Evolutionary conservation across 1,139 yeast genomes (phyloP).

Genomic region (Saccharomyces hybrid): DNA sequence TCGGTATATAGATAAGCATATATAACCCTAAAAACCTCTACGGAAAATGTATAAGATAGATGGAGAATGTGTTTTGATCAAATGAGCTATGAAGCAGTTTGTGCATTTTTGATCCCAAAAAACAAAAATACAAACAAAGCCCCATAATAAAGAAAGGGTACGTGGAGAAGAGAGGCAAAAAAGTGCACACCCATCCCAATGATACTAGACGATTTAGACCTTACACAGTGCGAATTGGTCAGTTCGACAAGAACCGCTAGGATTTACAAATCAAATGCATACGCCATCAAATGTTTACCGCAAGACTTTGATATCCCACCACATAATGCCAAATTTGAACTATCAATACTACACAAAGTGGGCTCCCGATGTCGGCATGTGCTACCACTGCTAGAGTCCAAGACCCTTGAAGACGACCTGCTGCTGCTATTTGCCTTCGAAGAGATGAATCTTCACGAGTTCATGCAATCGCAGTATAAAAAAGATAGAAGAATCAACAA

Average conservation of each 20-base stretch:
- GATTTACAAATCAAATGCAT: slow-evolving; percentile 12
- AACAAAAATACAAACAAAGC: neutral
- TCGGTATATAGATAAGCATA: neutral
- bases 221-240: slow-evolving; percentile 9
- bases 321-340: slow-evolving; percentile 25
- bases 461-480: slow-evolving; percentile 17
- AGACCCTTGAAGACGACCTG: slow-evolving; percentile 7
- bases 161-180: neutral
- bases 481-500: slow-evolving; percentile 22
- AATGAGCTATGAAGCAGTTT: neutral
- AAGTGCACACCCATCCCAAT: neutral
- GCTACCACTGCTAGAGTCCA: slow-evolving; percentile 17
- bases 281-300: slow-evolving; percentile 19
- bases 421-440: slow-evolving; percentile 19
- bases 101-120: neutral
- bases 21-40: neutral
- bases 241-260: slow-evolving; percentile 23
- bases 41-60: neutral
- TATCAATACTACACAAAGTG: slow-evolving; percentile 18
- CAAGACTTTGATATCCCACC: slow-evolving; percentile 24
- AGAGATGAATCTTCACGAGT: slow-evolving; percentile 18
- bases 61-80: neutral
- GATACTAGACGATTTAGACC: slow-evolving; percentile 2
- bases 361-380: slow-evolving; percentile 9
- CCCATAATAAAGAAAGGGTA: neutral